These are phyloP conservation scores for Tephrocybe rancida DNA, from an alignment of 768 basidiomycete species.

Conservation along the genomic window DNA sequence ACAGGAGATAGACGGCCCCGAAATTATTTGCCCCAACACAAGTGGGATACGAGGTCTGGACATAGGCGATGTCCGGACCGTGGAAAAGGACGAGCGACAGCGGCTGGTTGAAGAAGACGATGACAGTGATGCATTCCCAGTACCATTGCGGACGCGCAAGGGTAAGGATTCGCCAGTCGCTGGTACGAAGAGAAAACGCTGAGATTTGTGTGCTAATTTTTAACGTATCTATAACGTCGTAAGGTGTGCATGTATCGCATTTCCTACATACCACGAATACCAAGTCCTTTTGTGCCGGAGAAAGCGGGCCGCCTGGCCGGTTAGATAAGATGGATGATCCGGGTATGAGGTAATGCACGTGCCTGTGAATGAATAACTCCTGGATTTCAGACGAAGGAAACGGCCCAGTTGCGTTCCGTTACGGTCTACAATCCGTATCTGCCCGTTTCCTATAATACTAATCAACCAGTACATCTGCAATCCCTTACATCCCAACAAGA, in stretches of 20 bases:
- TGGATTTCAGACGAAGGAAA: conserved; percentile 13
- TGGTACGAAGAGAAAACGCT: conserved; percentile 71
- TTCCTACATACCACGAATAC: no score
- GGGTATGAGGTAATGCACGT: conserved; percentile 26
- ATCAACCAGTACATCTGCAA: not conserved
- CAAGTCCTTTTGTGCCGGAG: no score
- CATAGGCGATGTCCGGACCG: conserved; percentile 25
- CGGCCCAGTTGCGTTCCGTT: conserved; percentile 17
- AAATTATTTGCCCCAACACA: conserved; percentile 59
- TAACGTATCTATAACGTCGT: no score
- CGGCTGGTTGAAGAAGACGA: conserved; percentile 55
- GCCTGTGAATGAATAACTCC: conserved; percentile 4
- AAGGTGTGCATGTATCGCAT: no score
- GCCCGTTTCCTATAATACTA: conserved; percentile 10
- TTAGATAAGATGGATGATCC: conserved; percentile 25
- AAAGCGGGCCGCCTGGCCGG: conserved; percentile 13
- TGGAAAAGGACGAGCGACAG: conserved; percentile 24
- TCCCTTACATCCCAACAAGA: conserved; percentile 21
- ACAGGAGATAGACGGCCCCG: conserved; percentile 49
- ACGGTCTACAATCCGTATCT: conserved; percentile 24
- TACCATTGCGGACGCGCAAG: conserved; percentile 71
- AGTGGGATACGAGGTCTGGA: conserved; percentile 59
- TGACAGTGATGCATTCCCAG: conserved; percentile 74
- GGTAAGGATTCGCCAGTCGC: conserved; percentile 52
- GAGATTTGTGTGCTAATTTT: conserved; percentile 20